A percentile compares a stretch with the other conserved stretches of the same genome.
phyloP scores from a whole-genome alignment of 2,329 filamentous ascomycete genomes.

The Trichoderma arundinaceum region DNA sequence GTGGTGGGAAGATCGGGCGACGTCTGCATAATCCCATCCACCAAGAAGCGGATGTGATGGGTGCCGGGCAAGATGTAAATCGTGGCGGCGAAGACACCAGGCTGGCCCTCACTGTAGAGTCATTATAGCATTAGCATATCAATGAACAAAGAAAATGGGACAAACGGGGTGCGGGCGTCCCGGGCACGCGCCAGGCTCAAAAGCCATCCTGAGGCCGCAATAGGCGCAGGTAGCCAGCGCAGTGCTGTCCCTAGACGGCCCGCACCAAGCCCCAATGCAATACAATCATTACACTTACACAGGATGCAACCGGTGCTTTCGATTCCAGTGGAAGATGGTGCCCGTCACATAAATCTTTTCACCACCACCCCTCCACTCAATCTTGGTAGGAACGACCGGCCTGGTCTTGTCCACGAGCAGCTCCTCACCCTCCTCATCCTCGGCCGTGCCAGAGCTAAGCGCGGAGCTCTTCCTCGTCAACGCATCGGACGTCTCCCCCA shows the following conservation, averaged over 20 bases:
- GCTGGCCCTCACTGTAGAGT: constrained; percentile 55
- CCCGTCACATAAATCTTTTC: constrained; percentile 96
- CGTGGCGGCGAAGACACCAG: constrained; percentile 73
- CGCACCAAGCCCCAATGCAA: background rate
- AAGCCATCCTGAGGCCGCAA: background rate
- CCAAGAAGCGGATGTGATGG: constrained; percentile 94
- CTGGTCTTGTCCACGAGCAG: constrained; percentile 75
- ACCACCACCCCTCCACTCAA: constrained; percentile 84
- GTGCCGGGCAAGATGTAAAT: constrained; percentile 90
- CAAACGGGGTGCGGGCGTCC: background rate
- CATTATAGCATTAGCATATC: constrained; percentile 33
- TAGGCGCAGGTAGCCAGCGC: background rate
- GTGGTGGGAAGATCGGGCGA: constrained; percentile 88
- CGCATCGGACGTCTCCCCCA: constrained; percentile 55
- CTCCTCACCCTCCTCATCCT: constrained; percentile 81
- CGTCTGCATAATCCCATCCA: constrained; percentile 91
- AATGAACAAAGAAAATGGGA: background rate
- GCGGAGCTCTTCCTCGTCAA: constrained; percentile 62
- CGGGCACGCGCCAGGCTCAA: constrained; percentile 7
- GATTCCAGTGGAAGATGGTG: constrained; percentile 96
- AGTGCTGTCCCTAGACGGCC: background rate
- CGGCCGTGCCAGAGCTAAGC: constrained; percentile 67
- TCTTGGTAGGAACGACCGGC: constrained; percentile 79
- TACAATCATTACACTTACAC: constrained; percentile 65
- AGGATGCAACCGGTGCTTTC: constrained; percentile 84